Conservation (phyloP, 257 asterid genomes). For the Plantago ovata region DNA sequence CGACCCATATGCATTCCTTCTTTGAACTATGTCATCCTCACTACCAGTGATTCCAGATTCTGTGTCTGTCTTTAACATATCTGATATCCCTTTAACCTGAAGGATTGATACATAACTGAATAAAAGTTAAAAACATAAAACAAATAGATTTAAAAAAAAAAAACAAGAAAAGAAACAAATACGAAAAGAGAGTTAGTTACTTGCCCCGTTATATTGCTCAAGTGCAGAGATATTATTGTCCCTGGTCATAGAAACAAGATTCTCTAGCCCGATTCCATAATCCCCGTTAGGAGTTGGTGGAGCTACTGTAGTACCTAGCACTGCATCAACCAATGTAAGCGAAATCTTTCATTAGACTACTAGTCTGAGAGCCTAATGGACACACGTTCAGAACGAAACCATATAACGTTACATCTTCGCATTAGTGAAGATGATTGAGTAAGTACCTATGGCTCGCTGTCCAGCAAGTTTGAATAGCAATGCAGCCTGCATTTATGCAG, state of each 20-base stretch:
- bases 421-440: conserved; percentile 10
- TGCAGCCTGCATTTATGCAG: conserved; percentile 59
- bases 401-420: too few relatives aligned
- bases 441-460: conserved; percentile 80
- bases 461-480: conserved; percentile 93
- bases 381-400: too few relatives aligned
- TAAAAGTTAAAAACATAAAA: too few relatives aligned
- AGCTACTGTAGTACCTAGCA: conserved; percentile 59
- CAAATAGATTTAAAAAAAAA: not conserved
- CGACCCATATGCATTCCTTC: conserved; percentile 68
- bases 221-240: conserved; percentile 63
- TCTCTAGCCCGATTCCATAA: conserved; percentile 63
- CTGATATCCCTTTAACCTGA: conserved; percentile 72
- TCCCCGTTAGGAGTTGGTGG: conserved; percentile 63
- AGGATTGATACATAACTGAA: not conserved
- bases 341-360: too few relatives aligned
- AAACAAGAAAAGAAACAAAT: not conserved
- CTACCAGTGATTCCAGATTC: conserved; percentile 63
- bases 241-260: conserved; percentile 71
- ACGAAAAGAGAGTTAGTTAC: conserved; percentile 11
- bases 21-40: conserved; percentile 44
- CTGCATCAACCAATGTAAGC: conserved; percentile 43
- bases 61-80: conserved; percentile 54
- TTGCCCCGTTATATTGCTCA: conserved; percentile 83
- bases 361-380: too few relatives aligned